These are phyloP conservation scores for Afroboletus lepidellus DNA, from an alignment of 1,284 basidiomycete genomes.

Conservation along the genomic window DNA sequence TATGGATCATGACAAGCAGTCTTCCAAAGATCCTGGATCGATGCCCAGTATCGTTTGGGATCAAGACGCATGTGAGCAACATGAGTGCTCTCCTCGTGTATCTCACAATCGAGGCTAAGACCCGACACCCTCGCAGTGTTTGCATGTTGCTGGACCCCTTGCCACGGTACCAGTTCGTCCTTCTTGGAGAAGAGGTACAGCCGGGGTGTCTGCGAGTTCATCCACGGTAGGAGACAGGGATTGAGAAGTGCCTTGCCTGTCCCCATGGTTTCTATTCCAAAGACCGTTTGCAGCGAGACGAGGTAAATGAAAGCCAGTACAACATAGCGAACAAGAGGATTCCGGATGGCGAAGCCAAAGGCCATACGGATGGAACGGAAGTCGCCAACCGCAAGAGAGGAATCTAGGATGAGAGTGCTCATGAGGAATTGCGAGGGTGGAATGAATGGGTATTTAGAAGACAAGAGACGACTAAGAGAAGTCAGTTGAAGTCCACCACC, in stretches of 20 bases:
- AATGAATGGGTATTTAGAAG: conserved; percentile 21
- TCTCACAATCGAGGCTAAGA: conserved; percentile 37
- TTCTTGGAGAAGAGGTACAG: conserved; percentile 54
- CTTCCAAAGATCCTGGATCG: conserved; percentile 24
- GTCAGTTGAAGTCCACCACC: conserved; percentile 48
- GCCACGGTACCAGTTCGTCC: conserved; percentile 46
- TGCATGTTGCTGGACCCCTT: conserved; percentile 44
- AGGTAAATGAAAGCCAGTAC: conserved; percentile 24
- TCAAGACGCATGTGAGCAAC: conserved; percentile 54
- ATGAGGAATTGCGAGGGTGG: conserved; percentile 15
- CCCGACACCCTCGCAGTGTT: conserved; percentile 37
- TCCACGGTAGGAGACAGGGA: conserved; percentile 46
- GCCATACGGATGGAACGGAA: conserved; percentile 36
- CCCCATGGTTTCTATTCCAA: conserved; percentile 18
- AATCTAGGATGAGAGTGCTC: conserved; percentile 50
- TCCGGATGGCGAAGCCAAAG: conserved; percentile 41
- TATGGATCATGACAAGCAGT: conserved; percentile 12
- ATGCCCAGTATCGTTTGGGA: conserved; percentile 36
- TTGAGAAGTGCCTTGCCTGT: conserved; percentile 35
- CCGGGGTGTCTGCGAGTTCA: conserved; percentile 41
- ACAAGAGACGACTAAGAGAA: conserved; percentile 39
- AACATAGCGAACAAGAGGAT: conserved; percentile 34
- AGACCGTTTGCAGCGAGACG: conserved; percentile 7
- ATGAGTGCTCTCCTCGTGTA: conserved; percentile 50
- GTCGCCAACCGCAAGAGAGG: conserved; percentile 42